Conservation (phyloP, 495 filamentous ascomycete genomes). For the Podospora comata region DNA sequence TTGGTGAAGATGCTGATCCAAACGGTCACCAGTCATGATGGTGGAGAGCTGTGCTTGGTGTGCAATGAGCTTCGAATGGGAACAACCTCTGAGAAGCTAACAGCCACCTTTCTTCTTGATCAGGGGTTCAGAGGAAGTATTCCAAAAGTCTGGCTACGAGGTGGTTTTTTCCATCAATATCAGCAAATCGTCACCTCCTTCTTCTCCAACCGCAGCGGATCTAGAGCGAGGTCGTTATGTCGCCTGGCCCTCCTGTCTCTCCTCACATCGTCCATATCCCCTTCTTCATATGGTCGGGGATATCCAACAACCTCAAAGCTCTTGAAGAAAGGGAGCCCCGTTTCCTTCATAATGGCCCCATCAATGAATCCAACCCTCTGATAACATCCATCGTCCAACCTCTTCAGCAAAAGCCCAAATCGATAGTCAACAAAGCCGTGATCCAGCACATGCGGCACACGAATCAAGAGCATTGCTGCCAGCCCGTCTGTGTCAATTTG, state of each 20-base stretch:
- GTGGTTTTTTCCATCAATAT: not conserved
- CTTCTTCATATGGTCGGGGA: conserved; percentile 13
- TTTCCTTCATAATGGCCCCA: conserved; percentile 21
- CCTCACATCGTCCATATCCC: not conserved
- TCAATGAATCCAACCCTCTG: conserved; percentile 27
- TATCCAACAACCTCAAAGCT: conserved; percentile 17
- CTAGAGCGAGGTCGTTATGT: conserved; percentile 18
- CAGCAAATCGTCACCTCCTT: conserved; percentile 12
- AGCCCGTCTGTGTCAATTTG: not conserved
- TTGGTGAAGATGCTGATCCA: not conserved
- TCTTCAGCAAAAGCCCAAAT: conserved; percentile 24
- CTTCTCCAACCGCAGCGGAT: conserved; percentile 16
- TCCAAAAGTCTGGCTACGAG: not conserved
- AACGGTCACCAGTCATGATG: not conserved
- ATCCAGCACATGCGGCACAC: conserved; percentile 22
- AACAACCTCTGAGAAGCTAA: not conserved
- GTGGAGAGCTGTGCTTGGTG: not conserved
- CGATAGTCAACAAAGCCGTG: conserved; percentile 27
- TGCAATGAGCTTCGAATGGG: no score
- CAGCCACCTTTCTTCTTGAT: not conserved
- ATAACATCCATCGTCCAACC: conserved; percentile 10
- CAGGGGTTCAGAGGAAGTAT: no score
- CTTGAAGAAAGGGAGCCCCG: not conserved
- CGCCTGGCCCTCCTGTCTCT: not conserved
- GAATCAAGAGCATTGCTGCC: conserved; percentile 21